phyloP scores from a whole-genome alignment of 1,139 yeast species.

The Debaryomyces sp. region DNA sequence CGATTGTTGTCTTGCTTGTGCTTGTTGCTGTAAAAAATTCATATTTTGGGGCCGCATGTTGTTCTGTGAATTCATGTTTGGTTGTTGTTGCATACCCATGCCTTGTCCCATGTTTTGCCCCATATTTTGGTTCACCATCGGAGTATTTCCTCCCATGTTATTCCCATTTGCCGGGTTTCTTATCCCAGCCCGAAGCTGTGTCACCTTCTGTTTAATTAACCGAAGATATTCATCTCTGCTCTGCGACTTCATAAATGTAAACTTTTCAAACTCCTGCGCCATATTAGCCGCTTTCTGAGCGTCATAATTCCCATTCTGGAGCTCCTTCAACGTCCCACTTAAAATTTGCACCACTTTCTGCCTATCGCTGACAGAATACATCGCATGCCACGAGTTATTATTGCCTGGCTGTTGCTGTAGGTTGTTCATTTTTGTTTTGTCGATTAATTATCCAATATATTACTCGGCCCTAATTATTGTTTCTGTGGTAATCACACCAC shows the following conservation, averaged over 20 bases:
- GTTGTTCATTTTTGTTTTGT: conserved; percentile 12
- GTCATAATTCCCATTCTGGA: conserved; percentile 39
- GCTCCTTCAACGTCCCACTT: conserved; percentile 41
- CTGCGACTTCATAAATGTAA: conserved; percentile 41
- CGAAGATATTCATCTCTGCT: conserved; percentile 45
- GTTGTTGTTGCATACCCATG: conserved; percentile 3
- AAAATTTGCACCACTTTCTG: conserved; percentile 47
- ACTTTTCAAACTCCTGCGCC: conserved; percentile 51
- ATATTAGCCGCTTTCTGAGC: conserved; percentile 42
- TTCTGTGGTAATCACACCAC: neutral
- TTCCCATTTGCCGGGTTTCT: conserved; percentile 11
- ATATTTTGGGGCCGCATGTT: conserved; percentile 15
- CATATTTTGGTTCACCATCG: conserved; percentile 10
- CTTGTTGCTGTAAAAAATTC: conserved; percentile 50
- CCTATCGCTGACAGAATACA: conserved; percentile 43
- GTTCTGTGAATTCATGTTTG: conserved; percentile 9
- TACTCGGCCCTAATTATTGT: neutral
- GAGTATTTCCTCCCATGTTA: conserved; percentile 6
- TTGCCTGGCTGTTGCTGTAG: conserved; percentile 25
- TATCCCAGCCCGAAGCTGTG: conserved; percentile 34
- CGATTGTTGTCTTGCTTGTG: conserved; percentile 51
- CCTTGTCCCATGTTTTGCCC: conserved; percentile 7
- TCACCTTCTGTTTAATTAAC: conserved; percentile 42
- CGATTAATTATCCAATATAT: neutral
- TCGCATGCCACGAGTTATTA: conserved; percentile 43